Evolutionary conservation across 169 alveolate genomes (phyloP).

Genomic region (Plasmodium malariae): DNA sequence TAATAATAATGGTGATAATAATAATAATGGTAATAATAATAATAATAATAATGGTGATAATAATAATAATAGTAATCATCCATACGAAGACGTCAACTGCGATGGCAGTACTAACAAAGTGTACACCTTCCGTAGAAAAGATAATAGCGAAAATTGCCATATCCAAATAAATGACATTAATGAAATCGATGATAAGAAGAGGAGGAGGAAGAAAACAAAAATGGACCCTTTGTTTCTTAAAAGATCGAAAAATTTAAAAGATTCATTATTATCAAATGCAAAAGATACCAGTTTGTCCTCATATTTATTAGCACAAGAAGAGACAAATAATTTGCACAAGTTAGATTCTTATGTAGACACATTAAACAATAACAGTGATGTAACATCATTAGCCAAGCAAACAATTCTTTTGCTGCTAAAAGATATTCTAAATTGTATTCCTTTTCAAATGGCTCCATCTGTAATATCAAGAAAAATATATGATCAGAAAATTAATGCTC

Average conservation of each 20-base stretch:
- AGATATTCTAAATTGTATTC: conserved; percentile 68
- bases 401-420: conserved; percentile 69
- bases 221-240: conserved; percentile 12
- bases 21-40: too few relatives aligned
- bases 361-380: conserved; percentile 16
- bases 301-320: conserved; percentile 34
- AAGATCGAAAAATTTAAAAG: conserved; percentile 33
- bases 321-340: conserved; percentile 37
- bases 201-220: conserved; percentile 26
- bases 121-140: not conserved
- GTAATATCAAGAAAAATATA: conserved; percentile 56
- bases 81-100: not conserved
- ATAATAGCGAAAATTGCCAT: conserved; percentile 1
- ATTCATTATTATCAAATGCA: conserved; percentile 12
- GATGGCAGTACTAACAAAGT: not conserved
- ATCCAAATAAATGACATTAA: not conserved
- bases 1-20: too few relatives aligned
- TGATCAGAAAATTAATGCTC: conserved; percentile 65
- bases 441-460: conserved; percentile 78
- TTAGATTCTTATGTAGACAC: conserved; percentile 61
- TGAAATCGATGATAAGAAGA: conserved; percentile 31
- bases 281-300: conserved; percentile 24
- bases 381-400: conserved; percentile 63
- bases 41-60: too few relatives aligned
- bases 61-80: not conserved